Percentiles rank a stretch among this genome's conserved stretches.
Conservation (phyloP, 345 rosid species). For the Melaleuca alternifolia region DNA sequence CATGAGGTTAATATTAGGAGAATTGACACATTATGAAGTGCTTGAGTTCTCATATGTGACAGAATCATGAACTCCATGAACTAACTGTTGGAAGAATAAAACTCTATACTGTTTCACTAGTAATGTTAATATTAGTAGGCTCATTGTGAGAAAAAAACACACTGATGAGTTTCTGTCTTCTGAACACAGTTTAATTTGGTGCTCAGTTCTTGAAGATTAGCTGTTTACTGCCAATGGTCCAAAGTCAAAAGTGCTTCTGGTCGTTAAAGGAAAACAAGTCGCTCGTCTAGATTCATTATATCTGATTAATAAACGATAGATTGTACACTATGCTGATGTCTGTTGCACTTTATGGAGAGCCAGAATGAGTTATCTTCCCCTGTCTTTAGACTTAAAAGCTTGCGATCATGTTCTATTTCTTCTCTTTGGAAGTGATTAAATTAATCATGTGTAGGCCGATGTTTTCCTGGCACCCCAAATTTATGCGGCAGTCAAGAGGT, state of each 20-base stretch:
- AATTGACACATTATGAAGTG: neutral
- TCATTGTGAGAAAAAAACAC: neutral
- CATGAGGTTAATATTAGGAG: neutral
- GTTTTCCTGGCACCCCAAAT: slow-evolving; percentile 69
- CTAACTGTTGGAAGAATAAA: neutral
- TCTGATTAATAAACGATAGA: neutral
- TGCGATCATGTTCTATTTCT: neutral
- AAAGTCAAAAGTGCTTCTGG: neutral
- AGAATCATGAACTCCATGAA: neutral
- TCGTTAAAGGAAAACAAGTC: neutral
- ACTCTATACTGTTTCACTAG: neutral
- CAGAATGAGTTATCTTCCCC: neutral
- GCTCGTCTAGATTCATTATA: neutral
- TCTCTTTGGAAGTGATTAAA: neutral
- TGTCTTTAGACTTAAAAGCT: neutral
- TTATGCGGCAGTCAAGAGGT: slow-evolving; percentile 32
- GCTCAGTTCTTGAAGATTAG: neutral
- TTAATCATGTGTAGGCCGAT: slow-evolving; percentile 59
- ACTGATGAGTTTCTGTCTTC: neutral
- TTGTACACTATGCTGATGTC: neutral
- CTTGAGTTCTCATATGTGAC: neutral
- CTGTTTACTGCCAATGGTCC: neutral
- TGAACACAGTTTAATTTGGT: neutral
- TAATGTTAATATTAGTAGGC: neutral
- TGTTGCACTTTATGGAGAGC: neutral